Conservation (phyloP, 371 early-diverging fungal genomes). For the Rhizopus arrhizus region DNA sequence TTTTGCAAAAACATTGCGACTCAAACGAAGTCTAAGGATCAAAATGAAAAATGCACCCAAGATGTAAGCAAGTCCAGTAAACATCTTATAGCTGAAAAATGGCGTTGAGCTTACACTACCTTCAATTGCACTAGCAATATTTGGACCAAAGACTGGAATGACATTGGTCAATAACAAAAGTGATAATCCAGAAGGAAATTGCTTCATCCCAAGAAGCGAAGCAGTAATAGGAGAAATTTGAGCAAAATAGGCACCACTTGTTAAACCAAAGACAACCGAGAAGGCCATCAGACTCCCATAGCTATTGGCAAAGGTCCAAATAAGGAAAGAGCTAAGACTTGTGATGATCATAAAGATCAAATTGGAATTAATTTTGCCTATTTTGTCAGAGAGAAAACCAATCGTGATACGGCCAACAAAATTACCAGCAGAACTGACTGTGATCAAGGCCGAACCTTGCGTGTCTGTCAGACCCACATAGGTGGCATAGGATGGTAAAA, state of each 20-base stretch:
- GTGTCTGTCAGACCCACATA: constrained; percentile 31
- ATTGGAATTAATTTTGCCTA: constrained; percentile 52
- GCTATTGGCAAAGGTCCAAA: constrained; percentile 55
- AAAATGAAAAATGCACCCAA: constrained; percentile 17
- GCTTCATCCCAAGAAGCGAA: constrained; percentile 33
- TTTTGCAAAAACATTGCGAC: constrained; percentile 26
- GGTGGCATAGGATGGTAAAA: constrained; percentile 47
- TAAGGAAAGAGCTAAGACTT: constrained; percentile 40
- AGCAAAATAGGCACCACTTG: constrained; percentile 44
- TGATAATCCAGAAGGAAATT: constrained; percentile 40
- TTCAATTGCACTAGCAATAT: constrained; percentile 44
- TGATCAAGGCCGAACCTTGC: constrained; percentile 36
- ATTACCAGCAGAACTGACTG: constrained; percentile 54
- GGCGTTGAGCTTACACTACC: constrained; percentile 21
- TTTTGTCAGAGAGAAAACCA: constrained; percentile 46
- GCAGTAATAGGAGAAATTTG: constrained; percentile 44
- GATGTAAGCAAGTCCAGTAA: constrained; percentile 31
- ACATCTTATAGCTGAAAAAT: constrained; percentile 38
- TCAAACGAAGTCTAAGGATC: constrained; percentile 23
- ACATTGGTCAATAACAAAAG: constrained; percentile 35
- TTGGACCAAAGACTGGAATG: constrained; percentile 38
- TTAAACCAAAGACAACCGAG: constrained; percentile 43
- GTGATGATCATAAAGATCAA: constrained; percentile 34
- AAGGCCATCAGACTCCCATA: constrained; percentile 49
- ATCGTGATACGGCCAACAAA: constrained; percentile 62